Base-by-base conservation (phyloP, 352 stramenopile species). In the Blastocystis sp. region DNA sequence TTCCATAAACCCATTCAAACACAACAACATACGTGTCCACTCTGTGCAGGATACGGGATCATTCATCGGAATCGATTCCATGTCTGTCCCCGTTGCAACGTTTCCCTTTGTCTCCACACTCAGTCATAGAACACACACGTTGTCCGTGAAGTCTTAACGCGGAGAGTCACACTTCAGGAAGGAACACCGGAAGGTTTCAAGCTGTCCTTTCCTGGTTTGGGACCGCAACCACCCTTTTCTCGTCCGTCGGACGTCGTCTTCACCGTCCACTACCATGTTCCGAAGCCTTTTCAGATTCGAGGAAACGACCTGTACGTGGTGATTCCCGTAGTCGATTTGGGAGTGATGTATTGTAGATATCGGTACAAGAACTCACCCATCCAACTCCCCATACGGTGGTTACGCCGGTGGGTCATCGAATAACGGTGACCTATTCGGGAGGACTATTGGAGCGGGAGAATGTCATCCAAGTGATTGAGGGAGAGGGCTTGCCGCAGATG, bases 41-140 rank as follows among this genome's bases (percentile, higher is more conserved):
- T 63, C 24, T 81, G 69, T 48, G 16, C 9, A 8, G 69, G 69
- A 40, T 48, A 63, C 36, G 69, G 69, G 29, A 27, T 38, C 48
- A 42, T 81, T 34, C 38, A 29, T 16, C 24, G 42, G n/a, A 61
- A 46, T 2, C 24, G 11, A 16, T 38, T 9, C 18, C 40, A 63
- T 40, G 18, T 64, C 1, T 81, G 69, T 64, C 69, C 69, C 11
- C 38, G 56, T 36, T 81, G 69, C 53, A 46, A 64, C 27, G 69
- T 81, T 27, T 14, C 6, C 34, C 8, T 46, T 9, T 27, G 0
- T 32, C 6, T 56, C 18, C 34, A 3, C 42, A 16, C 32, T 64
- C 7, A 57, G 21, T n/a, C n/a, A n/a, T 79, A 81, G 69, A 81
- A 81, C 16, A 59, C 27, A 7, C 69, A 81, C 29, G n/a, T 64